phyloP scores from a whole-genome alignment of 305 asterid species.

The Plantago coronopus region DNA sequence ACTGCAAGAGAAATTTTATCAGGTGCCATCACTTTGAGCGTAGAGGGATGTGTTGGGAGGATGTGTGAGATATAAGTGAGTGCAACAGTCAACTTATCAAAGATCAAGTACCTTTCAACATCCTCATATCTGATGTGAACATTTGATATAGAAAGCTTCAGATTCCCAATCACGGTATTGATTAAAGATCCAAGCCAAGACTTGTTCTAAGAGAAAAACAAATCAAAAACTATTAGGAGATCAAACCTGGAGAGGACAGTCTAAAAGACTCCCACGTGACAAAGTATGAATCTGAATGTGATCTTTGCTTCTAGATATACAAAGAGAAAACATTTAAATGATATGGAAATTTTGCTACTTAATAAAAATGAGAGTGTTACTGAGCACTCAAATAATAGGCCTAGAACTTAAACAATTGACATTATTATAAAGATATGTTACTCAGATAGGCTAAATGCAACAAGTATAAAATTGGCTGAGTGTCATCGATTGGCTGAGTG shows the following conservation, averaged over 20 bases:
- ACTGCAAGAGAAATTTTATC: slow-evolving; percentile 42
- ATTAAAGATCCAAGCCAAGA: slow-evolving; percentile 97
- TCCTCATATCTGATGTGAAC: slow-evolving; percentile 97
- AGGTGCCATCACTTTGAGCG: slow-evolving; percentile 12
- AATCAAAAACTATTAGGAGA: slow-evolving; percentile 23
- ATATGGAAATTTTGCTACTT: neutral
- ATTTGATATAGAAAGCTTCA: slow-evolving; percentile 92
- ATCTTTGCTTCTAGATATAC: neutral
- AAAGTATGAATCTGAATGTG: neutral
- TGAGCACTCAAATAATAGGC: neutral
- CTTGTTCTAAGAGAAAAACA: slow-evolving; percentile 53
- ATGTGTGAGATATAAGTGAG: slow-evolving; percentile 12
- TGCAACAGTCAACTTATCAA: slow-evolving; percentile 12
- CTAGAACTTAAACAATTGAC: neutral
- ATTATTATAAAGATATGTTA: too few relatives aligned
- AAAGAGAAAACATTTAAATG: too few relatives aligned
- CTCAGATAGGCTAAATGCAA: neutral
- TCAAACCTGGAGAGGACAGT: slow-evolving; percentile 28
- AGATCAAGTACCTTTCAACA: slow-evolving; percentile 71
- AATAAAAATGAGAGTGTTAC: neutral
- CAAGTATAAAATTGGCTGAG: neutral
- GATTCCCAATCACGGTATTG: slow-evolving; percentile 91
- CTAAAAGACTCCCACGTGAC: neutral
- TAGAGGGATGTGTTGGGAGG: slow-evolving; percentile 17
- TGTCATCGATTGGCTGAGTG: neutral